Conservation (phyloP, 2,329 filamentous ascomycete species). For the Trichothecium roseum region DNA sequence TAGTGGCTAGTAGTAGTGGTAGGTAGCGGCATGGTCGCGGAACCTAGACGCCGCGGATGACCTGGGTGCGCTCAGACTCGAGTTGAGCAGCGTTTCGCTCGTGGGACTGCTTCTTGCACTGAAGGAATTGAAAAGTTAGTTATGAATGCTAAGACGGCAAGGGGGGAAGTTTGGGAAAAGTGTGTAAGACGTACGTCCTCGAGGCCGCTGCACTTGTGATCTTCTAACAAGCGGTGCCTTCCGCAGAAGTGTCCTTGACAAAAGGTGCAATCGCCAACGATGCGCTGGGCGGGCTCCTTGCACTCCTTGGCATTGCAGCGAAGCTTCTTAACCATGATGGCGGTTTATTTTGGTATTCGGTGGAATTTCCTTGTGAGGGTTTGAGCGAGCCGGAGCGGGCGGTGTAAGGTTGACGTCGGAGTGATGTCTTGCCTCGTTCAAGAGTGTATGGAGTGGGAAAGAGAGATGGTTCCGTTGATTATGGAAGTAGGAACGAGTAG, state of each 20-base stretch:
- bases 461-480: conserved; percentile 2
- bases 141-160: neutral
- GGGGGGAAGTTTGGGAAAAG: conserved; percentile 10
- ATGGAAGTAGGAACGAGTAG: neutral
- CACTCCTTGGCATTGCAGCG: conserved; percentile 86
- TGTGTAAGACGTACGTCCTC: conserved; percentile 80
- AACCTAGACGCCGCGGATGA: conserved; percentile 89
- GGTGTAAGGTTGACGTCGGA: neutral
- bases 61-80: conserved; percentile 84
- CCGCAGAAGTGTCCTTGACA: conserved; percentile 91
- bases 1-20: too few relatives aligned
- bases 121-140: conserved; percentile 2
- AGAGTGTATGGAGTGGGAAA: too few relatives aligned
- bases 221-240: conserved; percentile 87
- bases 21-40: too few relatives aligned
- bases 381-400: too few relatives aligned
- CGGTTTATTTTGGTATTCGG: conserved; percentile 4
- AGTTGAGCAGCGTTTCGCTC: conserved; percentile 89
- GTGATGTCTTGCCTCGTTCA: too few relatives aligned
- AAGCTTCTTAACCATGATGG: conserved; percentile 61
- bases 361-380: too few relatives aligned
- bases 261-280: conserved; percentile 93
- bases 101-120: conserved; percentile 95
- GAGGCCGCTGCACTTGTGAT: conserved; percentile 84
- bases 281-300: conserved; percentile 77